Evolutionary conservation across 305 asterid species (phyloP), one percentile per base, ranked within the genome.

Genomic region (Striga hermonthica): DNA sequence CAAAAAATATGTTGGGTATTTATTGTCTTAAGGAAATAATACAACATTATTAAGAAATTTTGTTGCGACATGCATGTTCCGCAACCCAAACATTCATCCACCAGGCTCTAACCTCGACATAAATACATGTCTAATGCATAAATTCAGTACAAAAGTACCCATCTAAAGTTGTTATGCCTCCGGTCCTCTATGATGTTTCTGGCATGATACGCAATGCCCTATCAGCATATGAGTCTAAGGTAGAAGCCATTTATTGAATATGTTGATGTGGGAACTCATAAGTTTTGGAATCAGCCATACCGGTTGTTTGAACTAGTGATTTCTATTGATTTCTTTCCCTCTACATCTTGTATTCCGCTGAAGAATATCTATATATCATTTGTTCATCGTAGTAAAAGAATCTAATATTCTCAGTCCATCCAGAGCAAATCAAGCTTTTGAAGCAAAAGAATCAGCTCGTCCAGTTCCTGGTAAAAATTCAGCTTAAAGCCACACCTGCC

Each of bases 381-480:
- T 64, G 60, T 57, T 36, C 11, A 16, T 45, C 50, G 9, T 64
- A 34, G 28, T 64, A 57, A 65, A 13, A 38, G 97, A 90, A 62
- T 86, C 93, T 64, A 88, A 86, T 81, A 86, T 88, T 74, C 96
- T 93, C 62, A 75, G 85, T 48, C 93, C 95, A 40, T 80, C 91
- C 56, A 84, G 72, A 77, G 99, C 96, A 75, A 76, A 81, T 66
- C 93, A 83, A 70, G 89, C 86, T 76, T 88, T 93, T 80, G 99
- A 93, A 83, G 84, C 78, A 9, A 93, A 93, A 75, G 97, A 90
- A 74, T 88, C 96, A 50, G 97, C 96, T 12, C 99, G 97, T 76
- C 74, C 86, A 59, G 60, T 84, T 64, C 95, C 96, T 38, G 95
- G 99, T 93, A 93, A 10, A 10, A 16, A 16, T 74, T 64, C 66